Evolutionary conservation across 2,329 filamentous ascomycete genomes (phyloP), one percentile per base, ranked within the genome.

Genomic region (Nigrospora oryzae): DNA sequence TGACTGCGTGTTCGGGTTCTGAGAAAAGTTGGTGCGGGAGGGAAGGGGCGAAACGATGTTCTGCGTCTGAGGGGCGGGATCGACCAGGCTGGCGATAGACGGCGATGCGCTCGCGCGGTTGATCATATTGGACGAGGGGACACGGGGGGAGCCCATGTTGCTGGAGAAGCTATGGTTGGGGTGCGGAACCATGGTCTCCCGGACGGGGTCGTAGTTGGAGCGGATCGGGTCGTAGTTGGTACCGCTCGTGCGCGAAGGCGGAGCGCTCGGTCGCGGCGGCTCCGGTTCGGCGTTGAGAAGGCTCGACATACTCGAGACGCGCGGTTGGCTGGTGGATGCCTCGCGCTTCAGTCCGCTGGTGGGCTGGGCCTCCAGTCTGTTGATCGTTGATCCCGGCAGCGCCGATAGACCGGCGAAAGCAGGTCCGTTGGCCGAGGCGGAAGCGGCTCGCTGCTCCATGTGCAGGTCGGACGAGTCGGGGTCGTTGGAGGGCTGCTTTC

Each of bases 221-320:
- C 90, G 80, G 51, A 95, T 89, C 1, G 90, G 90, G 62, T 96
- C 90, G 66, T 93, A 96, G 56, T 85, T 88, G 57, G 89, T 86
- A 37, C 89, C 84, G 56, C 85, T 86, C 13, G 83, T 82, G 41
- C 84, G 71, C 40, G 72, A 67, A 10, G 72, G 70, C 15, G 67
- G 58, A 37, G 68, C 48, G 49, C 63, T 50, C 68, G 70, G 54
- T 46, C 73, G 64, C 43, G 71, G 69, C 48, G 69, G 70, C 41
- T 69, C 66, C 12, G 60, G 50, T n/a, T 64, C 67, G 51, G 75
- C 70, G 50, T 80, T 81, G 31, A 80, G 62, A 40, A 80, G 74
- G 53, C 61, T 79, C 49, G 71, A 71, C 72, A 79, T 79, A 43
- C 41, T 48, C 13, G 46, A 48, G n/a, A 48, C 23, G 17, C 46